phyloP scores from a whole-genome alignment of 2,329 filamentous ascomycete genomes.

The Botryotinia globosa region DNA sequence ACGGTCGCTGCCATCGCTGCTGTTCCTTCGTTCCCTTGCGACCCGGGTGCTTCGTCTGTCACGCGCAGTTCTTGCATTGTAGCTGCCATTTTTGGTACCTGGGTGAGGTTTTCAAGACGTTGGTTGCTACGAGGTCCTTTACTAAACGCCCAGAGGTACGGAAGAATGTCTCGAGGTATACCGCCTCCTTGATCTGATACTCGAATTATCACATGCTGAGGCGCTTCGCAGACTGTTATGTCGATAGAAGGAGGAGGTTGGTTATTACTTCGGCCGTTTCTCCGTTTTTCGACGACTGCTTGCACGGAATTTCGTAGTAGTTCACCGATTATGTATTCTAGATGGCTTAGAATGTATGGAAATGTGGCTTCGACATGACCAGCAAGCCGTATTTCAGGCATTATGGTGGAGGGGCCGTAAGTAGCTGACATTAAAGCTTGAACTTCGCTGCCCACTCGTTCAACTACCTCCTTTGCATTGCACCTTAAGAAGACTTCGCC shows the following conservation, averaged over 20 bases:
- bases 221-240: constrained; percentile 89
- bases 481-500: constrained; percentile 95
- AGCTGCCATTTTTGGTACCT: constrained; percentile 87
- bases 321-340: constrained; percentile 97
- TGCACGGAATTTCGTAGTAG: constrained; percentile 93
- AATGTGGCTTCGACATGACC: constrained; percentile 89
- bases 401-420: constrained; percentile 65
- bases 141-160: constrained; percentile 93
- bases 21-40: constrained; percentile 30
- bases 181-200: constrained; percentile 95
- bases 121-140: constrained; percentile 80
- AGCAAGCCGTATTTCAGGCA: constrained; percentile 79
- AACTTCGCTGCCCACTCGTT: constrained; percentile 75
- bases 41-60: constrained; percentile 37
- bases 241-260: constrained; percentile 74
- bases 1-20: constrained; percentile 36
- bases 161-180: constrained; percentile 78
- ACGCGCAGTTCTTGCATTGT: constrained; percentile 82
- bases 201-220: constrained; percentile 92
- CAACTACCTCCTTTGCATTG: constrained; percentile 83
- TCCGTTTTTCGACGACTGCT: constrained; percentile 76
- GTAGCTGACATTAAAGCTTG: constrained; percentile 70
- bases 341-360: constrained; percentile 91
- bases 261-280: constrained; percentile 36
- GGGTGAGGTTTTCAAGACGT: constrained; percentile 78